Evolutionary conservation across 169 alveolate species (phyloP), one percentile per base, ranked within the genome.

Genomic region (Plasmodium relictum): DNA sequence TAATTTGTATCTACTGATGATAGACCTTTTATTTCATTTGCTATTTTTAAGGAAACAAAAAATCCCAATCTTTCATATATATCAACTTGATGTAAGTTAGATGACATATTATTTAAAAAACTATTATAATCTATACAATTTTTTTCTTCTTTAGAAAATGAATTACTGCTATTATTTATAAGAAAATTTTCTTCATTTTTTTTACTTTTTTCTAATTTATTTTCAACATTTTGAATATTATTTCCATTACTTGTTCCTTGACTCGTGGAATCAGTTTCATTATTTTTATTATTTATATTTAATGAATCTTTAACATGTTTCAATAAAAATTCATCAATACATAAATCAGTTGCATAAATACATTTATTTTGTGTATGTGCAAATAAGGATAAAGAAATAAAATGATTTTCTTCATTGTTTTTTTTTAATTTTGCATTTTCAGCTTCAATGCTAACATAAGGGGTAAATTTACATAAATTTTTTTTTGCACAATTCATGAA

Each of bases 31-130:
- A 72, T 86, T 61, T 86, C 88, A 65, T 86, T 86, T 26, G 70
- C 26, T 56, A 86, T 59, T 16, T 86, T 86, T 59, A 86, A 45
- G 54, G 92, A 50, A 59, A 72, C 58, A 70, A 86, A 86, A 61
- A 86, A 86, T 3, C 92, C 92, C 48, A 86, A 50, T n/a, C 92
- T 61, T 54, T 86, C 92, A 24, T 71, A 86, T 70, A 86, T 86
- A 37, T 86, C 92, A 9, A 63, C 92, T 54, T 66, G 74, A 14
- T 69, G 73, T 6, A 83, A 48, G 10, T 42, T 56, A 45, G 12
- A 8, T 6, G 22, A 4, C 12, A 5, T 56, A 0, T 52, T 10
- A n/a, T 54, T 26, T 14, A 14, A 42, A 45, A 45, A 56, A 68
- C 41, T 26, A 44, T 18, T 20, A 44, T 68, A 41, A 3, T 45